Evolutionary conservation across 228 moss, liverwort and hornwort genomes (phyloP), one percentile per base, ranked within the genome.

Genomic region (Sphagnum magellanicum): DNA sequence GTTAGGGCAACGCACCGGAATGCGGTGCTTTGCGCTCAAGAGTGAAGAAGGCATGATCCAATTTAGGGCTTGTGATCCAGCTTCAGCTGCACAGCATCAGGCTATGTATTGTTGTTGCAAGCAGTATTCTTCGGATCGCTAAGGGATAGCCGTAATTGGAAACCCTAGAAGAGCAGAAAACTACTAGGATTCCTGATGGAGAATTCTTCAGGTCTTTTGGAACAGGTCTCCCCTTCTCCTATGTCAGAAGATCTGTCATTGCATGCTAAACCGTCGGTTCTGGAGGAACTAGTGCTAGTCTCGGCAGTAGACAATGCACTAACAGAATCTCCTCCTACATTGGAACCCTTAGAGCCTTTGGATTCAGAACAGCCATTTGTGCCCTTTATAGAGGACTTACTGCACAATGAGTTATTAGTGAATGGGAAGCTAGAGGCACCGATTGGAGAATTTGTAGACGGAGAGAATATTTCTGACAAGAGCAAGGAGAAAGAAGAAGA

Each of bases 161-260:
- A 55, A 55, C 9, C 12, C 12, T 55, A 55, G 55, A 55, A 12
- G 55, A 55, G 9, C 55, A 82, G 55, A 73, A 77, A 75, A 77
- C 77, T 63, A 73, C 75, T 68, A 77, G 70, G 70, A 77, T 75
- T 77, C 55, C 55, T 55, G 55, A 8, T 8, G 12, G 71, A 78
- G 69, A 73, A 71, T 73, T 63, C 75, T 51, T 67, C 76, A 75
- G 77, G 75, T 65, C 75, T 64, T 77, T 73, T 86, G 75, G 75
- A 79, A 82, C 75, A 78, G 74, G 83, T 83, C 72, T 67, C 74
- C 65, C 80, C 83, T 65, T 83, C 83, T 53, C 86, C 83, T 48
- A 67, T 60, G 83, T 75, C 80, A 70, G 69, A 78, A 76, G 80
- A 83, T 75, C 63, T 78, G 13, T 32, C 76, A n/a, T 78, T 74